A percentile compares a stretch with the other conserved stretches of the same genome.
Evolutionary conservation across 2,329 filamentous ascomycete species (phyloP).

Genomic region (Parascedosporium putredinis): DNA sequence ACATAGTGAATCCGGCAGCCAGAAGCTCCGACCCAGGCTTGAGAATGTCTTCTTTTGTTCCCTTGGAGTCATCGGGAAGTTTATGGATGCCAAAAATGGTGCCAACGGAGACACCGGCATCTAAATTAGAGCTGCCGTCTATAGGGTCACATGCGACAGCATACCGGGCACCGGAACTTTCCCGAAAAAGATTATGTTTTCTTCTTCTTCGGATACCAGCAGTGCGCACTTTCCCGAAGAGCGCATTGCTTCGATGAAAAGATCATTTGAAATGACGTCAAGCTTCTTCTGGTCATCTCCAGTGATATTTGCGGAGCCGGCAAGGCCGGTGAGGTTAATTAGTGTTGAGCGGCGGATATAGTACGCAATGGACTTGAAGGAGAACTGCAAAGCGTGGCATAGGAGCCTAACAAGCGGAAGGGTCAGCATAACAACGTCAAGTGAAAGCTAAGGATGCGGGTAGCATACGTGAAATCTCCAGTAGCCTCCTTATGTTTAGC

Average conservation of each 20-base stretch:
- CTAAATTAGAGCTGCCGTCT: constrained; percentile 93
- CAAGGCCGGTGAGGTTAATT: constrained; percentile 90
- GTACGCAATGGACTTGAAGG: constrained; percentile 99
- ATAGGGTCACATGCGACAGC: constrained; percentile 97
- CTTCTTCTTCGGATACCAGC: constrained; percentile 96
- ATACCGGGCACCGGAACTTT: constrained; percentile 68
- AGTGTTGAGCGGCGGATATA: constrained; percentile 94
- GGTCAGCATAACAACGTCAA: not conserved
- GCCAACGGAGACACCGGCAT: constrained; percentile 93
- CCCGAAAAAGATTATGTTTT: constrained; percentile 79
- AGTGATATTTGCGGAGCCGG: constrained; percentile 87
- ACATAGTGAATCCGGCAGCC: constrained; percentile 99
- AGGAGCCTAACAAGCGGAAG: constrained; percentile 64
- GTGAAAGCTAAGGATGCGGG: not conserved
- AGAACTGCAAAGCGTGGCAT: constrained; percentile 96
- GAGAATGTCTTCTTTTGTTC: constrained; percentile 76
- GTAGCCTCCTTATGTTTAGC: constrained; percentile 86
- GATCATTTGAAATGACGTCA: constrained; percentile 95
- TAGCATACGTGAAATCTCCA: constrained; percentile 83
- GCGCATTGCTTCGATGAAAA: constrained; percentile 92
- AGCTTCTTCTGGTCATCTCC: constrained; percentile 99
- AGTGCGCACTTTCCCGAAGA: constrained; percentile 84
- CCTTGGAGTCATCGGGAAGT: constrained; percentile 64
- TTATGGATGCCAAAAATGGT: constrained; percentile 96
- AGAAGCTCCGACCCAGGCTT: constrained; percentile 84